These are phyloP conservation scores for Sphenostylis stenocarpa DNA, from an alignment of 306 rosid genomes.

Conservation along the genomic window DNA sequence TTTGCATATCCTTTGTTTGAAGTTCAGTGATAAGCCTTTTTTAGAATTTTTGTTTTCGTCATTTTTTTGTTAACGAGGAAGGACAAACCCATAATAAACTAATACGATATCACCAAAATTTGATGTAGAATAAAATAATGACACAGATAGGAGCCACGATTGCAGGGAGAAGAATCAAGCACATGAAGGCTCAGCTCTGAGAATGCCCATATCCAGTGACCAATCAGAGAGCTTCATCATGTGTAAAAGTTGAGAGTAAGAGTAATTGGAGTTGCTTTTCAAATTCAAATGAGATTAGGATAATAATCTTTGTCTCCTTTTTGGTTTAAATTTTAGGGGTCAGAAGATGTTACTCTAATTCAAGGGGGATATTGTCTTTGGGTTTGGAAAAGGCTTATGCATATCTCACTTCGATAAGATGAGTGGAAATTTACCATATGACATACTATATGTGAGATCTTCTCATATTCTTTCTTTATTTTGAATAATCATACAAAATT, in stretches of 20 bases:
- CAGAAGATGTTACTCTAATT: neutral
- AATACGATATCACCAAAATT: neutral
- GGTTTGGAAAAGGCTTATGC: neutral
- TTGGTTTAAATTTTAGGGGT: neutral
- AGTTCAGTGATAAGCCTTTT: neutral
- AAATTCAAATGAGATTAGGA: neutral
- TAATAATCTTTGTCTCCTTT: neutral
- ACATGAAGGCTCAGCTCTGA: neutral
- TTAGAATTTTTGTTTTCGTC: neutral
- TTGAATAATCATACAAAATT: neutral
- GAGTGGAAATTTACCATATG: neutral
- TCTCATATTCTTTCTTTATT: neutral
- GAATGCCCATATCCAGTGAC: neutral
- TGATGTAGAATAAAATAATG: neutral
- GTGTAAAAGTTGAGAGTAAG: neutral
- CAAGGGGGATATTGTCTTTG: neutral
- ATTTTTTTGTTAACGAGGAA: neutral
- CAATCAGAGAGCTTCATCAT: neutral
- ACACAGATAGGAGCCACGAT: neutral
- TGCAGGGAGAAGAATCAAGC: neutral
- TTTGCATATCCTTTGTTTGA: neutral
- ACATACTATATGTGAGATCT: neutral
- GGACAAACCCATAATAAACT: neutral
- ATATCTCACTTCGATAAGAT: neutral
- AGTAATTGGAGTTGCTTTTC: neutral